Base-by-base conservation (phyloP, 2,329 filamentous ascomycete species). In the Colletotrichum magnum region DNA sequence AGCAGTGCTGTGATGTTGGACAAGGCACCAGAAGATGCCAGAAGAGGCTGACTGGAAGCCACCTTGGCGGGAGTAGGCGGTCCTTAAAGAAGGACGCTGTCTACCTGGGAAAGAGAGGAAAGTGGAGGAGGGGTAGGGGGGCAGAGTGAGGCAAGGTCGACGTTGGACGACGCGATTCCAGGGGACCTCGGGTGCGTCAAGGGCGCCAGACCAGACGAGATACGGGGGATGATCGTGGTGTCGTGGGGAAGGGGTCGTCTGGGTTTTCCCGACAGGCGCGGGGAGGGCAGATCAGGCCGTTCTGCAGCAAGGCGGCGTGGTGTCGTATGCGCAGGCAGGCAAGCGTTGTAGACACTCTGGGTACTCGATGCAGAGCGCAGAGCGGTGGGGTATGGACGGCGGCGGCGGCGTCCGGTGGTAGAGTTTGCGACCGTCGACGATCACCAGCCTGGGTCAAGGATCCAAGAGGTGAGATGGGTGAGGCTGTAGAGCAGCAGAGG, bases 1-100 rank as follows among this genome's bases (percentile, higher is more conserved):
- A 86, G 78, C 72, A 84, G 78, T 76, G 85, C 85, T 75, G 84
- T 85, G 79, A 87, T 83, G 81, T 87, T 89, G 82, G 86, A 86
- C 78, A 89, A 80, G 82, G 87, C 89, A 89, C 88, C 88, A 80
- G 86, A 84, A 77, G 88, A 89, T 87, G 87, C 88, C 87, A 85
- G 83, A 77, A 82, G 77, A 79, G 81, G 82, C 80, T 86, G 83
- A 81, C 81, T 80, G 79, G 88, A 89, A 89, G 87, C 88, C 88
- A 90, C 87, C 80, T 89, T 90, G 86, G 80, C 83, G 81, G 79
- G 74, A 73, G 73, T 74, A 69, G 67, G 67, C 64, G 64, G 71
- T 73, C 71, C 71, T 71, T 72, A 69, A 64, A 72, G 62, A 72
- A 72, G 71, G 71, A 72, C 71, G 71, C 71, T 52, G 61, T 28